These are phyloP conservation scores for Puccinia novopanici DNA, from an alignment of 1,284 basidiomycete genomes.

Conservation along the genomic window DNA sequence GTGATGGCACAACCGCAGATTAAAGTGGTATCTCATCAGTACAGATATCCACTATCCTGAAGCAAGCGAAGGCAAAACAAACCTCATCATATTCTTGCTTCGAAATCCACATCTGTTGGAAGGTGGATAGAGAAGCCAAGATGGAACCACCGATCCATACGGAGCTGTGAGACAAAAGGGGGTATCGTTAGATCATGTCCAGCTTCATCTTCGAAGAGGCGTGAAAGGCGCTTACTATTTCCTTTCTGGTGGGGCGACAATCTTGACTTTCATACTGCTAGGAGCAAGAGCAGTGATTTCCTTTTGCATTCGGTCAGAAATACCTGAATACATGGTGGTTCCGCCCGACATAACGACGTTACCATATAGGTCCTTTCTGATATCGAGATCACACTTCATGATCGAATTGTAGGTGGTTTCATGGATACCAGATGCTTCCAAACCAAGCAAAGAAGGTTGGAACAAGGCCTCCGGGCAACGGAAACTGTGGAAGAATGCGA, in stretches of 20 bases:
- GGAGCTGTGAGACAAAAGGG: conserved; percentile 61
- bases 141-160: conserved; percentile 99
- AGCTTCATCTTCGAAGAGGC: neutral
- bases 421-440: conserved; percentile 91
- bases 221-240: conserved; percentile 62
- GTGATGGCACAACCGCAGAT: neutral
- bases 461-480: conserved; percentile 94
- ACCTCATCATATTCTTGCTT: conserved; percentile 52
- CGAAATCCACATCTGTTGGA: conserved; percentile 71
- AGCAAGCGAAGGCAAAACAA: neutral
- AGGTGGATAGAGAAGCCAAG: conserved; percentile 89
- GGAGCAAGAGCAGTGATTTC: conserved; percentile 87
- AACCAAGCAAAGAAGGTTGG: conserved; percentile 90
- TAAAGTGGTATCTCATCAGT: neutral
- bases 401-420: conserved; percentile 90
- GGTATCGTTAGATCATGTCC: neutral
- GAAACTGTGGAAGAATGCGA: conserved; percentile 67
- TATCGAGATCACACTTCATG: conserved; percentile 70
- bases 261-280: conserved; percentile 80
- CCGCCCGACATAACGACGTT: conserved; percentile 94
- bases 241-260: conserved; percentile 85
- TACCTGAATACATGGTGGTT: conserved; percentile 97
- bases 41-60: neutral
- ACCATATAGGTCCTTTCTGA: conserved; percentile 79
- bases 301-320: conserved; percentile 96